Base-by-base conservation (phyloP, 2,329 filamentous ascomycete genomes). In the Periconia sp. region DNA sequence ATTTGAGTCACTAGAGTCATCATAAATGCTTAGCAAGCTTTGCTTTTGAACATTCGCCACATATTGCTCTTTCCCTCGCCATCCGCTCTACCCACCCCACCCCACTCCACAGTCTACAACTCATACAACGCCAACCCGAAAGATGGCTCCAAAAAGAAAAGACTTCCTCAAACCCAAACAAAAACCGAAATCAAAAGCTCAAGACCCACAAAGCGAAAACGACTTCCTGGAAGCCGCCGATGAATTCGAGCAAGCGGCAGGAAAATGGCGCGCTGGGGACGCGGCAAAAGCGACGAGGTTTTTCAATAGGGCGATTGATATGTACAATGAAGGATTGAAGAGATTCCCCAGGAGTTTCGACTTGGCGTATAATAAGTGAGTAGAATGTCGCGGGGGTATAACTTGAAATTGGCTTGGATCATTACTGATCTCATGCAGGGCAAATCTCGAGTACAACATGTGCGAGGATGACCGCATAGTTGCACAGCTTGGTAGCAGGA, bases 241-340 rank as follows among this genome's bases (percentile, higher is more conserved):
- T 40, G 80, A 85, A 22, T 78, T 83, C 46, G 86, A 90, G 69
- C 84, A 88, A 66, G 83, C 83, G 4, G 86, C 84, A 5, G 85
- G 86, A 49, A 90, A 90, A 77, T 88, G 86, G 83, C 78, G 86
- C 36, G 85, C 80, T 25, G 87, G 86, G 16, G 86, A 90, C 63
- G 78, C 83, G 15, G 80, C 76, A 35, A 89, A 89, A 57, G 79
- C 81, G 4, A 75, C 78, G 50, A 74, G 83, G 33, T 83, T 83
- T 54, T 84, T 82, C 60, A 76, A 83, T 51, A 75, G 84, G 48
- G 86, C 87, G 10, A 78, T 88, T 38, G 79, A 86, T 37, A 76
- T 78, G 31, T 90, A 89, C 59, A 79, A 83, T 49, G 77, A 81
- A 39, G 87, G 84, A 10, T 62, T 89, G 22, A 70, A 72, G 35